Percentiles rank a stretch among this genome's conserved stretches.
Evolutionary conservation across 2,329 filamentous ascomycete genomes (phyloP).

Genomic region (Thyridium curvatum): DNA sequence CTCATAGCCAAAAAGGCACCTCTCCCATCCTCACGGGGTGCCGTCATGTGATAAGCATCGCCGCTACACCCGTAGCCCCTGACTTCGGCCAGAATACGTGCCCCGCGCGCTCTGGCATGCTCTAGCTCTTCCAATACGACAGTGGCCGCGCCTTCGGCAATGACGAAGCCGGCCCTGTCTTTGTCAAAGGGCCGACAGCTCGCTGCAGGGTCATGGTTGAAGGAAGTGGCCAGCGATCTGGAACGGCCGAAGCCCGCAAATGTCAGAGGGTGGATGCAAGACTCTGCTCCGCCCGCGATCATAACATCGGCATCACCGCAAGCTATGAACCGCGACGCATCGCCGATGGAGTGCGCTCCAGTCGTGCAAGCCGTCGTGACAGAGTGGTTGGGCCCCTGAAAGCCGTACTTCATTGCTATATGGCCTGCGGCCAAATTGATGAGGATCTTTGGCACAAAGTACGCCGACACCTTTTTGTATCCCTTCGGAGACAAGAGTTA

Average conservation of each 20-base stretch:
- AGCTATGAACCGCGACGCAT: conserved; percentile 88
- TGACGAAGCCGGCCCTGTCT: conserved; percentile 77
- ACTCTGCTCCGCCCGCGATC: conserved; percentile 91
- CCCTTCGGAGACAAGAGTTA: conserved; percentile 46
- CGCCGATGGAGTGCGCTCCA: conserved; percentile 88
- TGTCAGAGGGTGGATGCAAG: conserved; percentile 90
- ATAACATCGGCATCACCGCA: conserved; percentile 90
- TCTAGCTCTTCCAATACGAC: conserved; percentile 84
- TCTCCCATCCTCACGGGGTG: conserved; percentile 73
- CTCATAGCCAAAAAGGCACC: conserved; percentile 84
- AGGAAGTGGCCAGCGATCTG: conserved; percentile 75
- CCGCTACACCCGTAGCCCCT: conserved; percentile 85
- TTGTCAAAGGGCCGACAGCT: conserved; percentile 86
- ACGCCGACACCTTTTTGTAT: conserved; percentile 85
- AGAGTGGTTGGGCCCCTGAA: conserved; percentile 87
- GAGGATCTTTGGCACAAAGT: conserved; percentile 87
- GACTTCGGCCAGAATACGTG: conserved; percentile 81
- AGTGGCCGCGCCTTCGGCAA: conserved; percentile 86
- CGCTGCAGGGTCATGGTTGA: conserved; percentile 63
- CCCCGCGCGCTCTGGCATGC: conserved; percentile 74
- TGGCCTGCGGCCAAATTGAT: conserved; percentile 95
- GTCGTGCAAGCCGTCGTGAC: conserved; percentile 95
- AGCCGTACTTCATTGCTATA: conserved; percentile 85
- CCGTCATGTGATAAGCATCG: conserved; percentile 91
- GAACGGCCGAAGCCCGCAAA: conserved; percentile 88